Base-by-base conservation (phyloP, 169 alveolate genomes). In the Eimeria acervulina region DNA sequence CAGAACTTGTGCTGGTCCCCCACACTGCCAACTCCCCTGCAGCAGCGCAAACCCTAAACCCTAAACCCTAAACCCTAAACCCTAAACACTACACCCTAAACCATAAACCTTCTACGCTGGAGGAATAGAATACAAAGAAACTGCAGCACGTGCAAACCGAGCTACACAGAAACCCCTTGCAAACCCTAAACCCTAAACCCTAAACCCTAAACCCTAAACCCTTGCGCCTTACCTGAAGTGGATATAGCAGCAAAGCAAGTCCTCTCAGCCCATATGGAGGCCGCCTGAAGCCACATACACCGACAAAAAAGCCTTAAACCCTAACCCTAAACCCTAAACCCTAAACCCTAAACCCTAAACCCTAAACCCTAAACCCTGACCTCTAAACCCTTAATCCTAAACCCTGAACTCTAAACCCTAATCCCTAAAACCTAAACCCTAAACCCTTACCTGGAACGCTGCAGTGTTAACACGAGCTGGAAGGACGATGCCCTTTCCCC, bases 21-120 rank as follows among this genome's bases (percentile, higher is more conserved):
- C 83, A 72, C 44, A 72, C 83, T 7, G 83, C 83, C 83, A 72
- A 38, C 42, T 72, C 83, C 52, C 83, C 83, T 72, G 83, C 83
- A 72, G 21, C 31, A 13, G 21, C 47, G 21, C 83, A n/a, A 72
- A 72, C 74, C 74, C 74, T 63, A 63, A 63, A 63, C 74, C 74
- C 74, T 63, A 72, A 28, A 63, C 74, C 83, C 40, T 72, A 26
- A 38, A 26, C 83, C 40, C 26, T 28, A 52, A 52, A 52, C 66
- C 66, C 66, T 52, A n/a, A 72, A 72, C 74, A 6, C 74, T 63
- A 63, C 5, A 63, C 74, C 74, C 74, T 63, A 72, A 28, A 63
- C 74, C 83, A 3, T 72, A 26, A 38, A 26, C 83, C 40, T 7
- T 28, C 21, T 17, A 28, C 52, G 26, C 2, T 36, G 47, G 36